Conservation (phyloP, 2,329 filamentous ascomycete genomes). For the Epichloe aotearoae region DNA sequence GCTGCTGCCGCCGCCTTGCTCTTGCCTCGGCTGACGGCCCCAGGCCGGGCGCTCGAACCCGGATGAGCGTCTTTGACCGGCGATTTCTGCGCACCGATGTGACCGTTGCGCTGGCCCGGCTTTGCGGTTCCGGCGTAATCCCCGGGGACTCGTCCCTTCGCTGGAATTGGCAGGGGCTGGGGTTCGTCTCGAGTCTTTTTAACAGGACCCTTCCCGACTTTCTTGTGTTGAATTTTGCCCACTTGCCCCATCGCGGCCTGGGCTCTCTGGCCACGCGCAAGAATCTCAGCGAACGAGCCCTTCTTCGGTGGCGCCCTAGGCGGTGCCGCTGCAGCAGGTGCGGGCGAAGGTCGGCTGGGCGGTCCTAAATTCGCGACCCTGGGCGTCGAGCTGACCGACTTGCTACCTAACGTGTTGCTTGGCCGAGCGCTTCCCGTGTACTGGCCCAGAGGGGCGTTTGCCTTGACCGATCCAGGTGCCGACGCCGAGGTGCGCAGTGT, state of each 20-base stretch:
- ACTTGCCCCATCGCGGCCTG: constrained; percentile 47
- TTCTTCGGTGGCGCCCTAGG: constrained; percentile 47
- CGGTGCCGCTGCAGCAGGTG: constrained; percentile 21
- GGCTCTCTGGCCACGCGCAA: constrained; percentile 57
- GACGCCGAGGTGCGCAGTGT: constrained; percentile 18
- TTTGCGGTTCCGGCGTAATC: constrained; percentile 22
- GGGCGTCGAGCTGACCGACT: constrained; percentile 12
- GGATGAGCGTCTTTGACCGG: constrained; percentile 2
- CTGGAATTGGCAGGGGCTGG: constrained; percentile 7
- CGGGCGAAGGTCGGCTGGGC: constrained; percentile 13
- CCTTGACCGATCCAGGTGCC: neutral
- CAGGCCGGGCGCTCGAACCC: constrained; percentile 1
- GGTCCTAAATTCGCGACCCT: constrained; percentile 10
- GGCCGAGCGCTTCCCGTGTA: constrained; percentile 4
- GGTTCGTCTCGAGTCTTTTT: constrained; percentile 35
- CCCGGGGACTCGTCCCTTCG: constrained; percentile 14
- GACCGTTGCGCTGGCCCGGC: constrained; percentile 14
- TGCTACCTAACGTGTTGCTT: constrained; percentile 12
- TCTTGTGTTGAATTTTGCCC: constrained; percentile 63
- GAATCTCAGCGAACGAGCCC: constrained; percentile 60
- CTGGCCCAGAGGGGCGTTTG: neutral
- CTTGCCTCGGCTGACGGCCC: constrained; percentile 7
- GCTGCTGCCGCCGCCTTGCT: neutral
- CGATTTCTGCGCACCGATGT: constrained; percentile 8
- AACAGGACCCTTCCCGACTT: constrained; percentile 47